Percentiles rank a stretch among this genome's conserved stretches.
Conservation (phyloP, 75 land plant genomes). For the Sequoia sempervirens region DNA sequence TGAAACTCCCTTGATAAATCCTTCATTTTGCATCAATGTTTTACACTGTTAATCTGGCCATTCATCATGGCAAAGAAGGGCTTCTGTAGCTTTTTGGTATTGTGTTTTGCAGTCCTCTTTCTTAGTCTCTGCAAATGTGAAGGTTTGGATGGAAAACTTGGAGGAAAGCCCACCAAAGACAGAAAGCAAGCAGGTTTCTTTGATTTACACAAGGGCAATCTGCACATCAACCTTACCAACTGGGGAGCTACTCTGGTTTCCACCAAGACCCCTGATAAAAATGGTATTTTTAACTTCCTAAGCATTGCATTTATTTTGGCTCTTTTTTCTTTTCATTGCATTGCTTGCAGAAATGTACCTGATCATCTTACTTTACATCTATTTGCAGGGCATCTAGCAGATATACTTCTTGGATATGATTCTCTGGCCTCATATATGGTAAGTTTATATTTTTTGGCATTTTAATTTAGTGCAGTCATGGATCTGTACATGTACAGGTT, state of each 20-base stretch:
- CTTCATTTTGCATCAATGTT: too few species aligned
- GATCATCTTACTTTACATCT: background rate
- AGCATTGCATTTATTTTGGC: background rate
- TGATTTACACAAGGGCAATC: constrained; percentile 5
- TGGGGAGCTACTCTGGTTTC: constrained; percentile 37
- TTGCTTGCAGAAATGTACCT: constrained; percentile 1
- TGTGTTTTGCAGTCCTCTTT: background rate
- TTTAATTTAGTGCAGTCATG: background rate
- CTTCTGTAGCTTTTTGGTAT: background rate
- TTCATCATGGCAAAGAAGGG: background rate
- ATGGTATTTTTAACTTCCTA: constrained; percentile 4
- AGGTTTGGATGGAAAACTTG: background rate
- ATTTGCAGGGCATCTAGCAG: constrained; percentile 10
- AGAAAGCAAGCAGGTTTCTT: background rate
- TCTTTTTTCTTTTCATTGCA: background rate
- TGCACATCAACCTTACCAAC: constrained; percentile 19
- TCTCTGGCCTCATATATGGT: constrained; percentile 15
- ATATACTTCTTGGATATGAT: constrained; percentile 26
- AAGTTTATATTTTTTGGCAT: background rate
- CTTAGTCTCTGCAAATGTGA: background rate
- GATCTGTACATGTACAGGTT: constrained; percentile 5
- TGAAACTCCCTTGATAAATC: too few species aligned
- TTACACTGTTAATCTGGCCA: background rate
- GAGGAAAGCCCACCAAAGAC: background rate
- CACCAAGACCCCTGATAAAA: constrained; percentile 15